Evolutionary conservation across 108 stramenopile genomes (phyloP).

Genomic region (Skeletonema menzelii): DNA sequence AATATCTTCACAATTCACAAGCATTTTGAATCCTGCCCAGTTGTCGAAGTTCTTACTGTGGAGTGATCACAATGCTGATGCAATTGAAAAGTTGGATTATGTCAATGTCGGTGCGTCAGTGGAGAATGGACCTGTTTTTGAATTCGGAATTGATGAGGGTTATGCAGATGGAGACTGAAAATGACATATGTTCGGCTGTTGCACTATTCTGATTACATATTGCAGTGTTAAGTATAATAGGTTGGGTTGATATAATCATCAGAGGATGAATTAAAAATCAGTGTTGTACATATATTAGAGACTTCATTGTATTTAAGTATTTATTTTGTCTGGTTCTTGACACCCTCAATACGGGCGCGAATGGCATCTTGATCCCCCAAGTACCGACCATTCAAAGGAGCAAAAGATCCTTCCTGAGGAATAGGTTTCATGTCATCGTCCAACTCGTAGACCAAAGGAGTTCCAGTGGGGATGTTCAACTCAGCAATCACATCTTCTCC

Average conservation of each 20-base stretch:
- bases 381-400: slow-evolving; percentile 94
- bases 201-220: neutral
- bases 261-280: neutral
- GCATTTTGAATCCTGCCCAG: slow-evolving; percentile 85
- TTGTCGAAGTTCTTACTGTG: slow-evolving; percentile 84
- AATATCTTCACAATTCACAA: slow-evolving; percentile 71
- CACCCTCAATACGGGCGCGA: slow-evolving; percentile 94
- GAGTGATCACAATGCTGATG: slow-evolving; percentile 86
- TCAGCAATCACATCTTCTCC: slow-evolving; percentile 88
- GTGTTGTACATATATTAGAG: neutral
- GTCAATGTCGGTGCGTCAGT: slow-evolving; percentile 39
- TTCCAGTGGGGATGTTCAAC: slow-evolving; percentile 98
- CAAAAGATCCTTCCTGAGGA: slow-evolving; percentile 81
- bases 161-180: slow-evolving; percentile 33
- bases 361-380: slow-evolving; percentile 96
- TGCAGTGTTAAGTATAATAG: neutral
- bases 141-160: slow-evolving; percentile 78
- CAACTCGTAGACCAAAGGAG: slow-evolving; percentile 93
- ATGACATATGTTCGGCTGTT: neutral
- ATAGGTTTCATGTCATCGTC: slow-evolving; percentile 94
- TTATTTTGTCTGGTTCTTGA: slow-evolving; percentile 98
- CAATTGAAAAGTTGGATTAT: slow-evolving; percentile 82
- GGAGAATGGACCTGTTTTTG: slow-evolving; percentile 58
- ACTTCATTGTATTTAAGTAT: neutral
- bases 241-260: neutral